Evolutionary conservation across 139 green algal species (phyloP).

Genomic region (Closterium sp.): DNA sequence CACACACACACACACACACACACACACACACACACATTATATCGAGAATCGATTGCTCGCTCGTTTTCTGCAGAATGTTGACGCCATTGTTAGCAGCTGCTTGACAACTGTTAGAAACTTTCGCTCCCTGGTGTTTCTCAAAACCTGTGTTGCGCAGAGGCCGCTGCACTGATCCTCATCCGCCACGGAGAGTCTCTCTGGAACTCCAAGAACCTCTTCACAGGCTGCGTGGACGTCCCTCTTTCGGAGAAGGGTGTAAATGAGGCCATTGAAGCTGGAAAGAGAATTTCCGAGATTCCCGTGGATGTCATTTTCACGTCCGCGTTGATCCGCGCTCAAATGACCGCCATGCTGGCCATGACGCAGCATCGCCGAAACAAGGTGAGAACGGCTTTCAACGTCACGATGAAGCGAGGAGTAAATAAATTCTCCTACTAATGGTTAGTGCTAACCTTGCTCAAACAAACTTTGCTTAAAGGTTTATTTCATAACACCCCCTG

Average conservation of each 20-base stretch:
- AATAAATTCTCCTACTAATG: not conserved
- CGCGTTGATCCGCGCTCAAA: constrained; percentile 52
- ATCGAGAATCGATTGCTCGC: not conserved
- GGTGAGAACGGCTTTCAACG: not conserved
- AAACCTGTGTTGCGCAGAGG: constrained; percentile 18
- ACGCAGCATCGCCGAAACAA: constrained; percentile 47
- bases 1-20: no score
- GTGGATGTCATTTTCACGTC: constrained; percentile 56
- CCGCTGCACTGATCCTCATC: constrained; percentile 43
- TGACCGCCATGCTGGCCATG: constrained; percentile 58
- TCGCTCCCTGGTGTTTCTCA: not conserved
- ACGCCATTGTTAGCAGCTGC: not conserved
- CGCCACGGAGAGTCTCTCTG: constrained; percentile 54
- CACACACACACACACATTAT: no score
- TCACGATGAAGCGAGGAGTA: no score
- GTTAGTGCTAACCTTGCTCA: not conserved
- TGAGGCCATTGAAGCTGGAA: constrained; percentile 49
- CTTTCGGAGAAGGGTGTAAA: constrained; percentile 48
- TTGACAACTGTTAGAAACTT: not conserved
- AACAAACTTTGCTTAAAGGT: not conserved
- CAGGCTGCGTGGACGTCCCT: constrained; percentile 54
- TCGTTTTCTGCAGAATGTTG: not conserved
- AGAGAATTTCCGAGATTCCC: constrained; percentile 52
- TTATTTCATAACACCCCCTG: no score
- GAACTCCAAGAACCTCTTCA: constrained; percentile 56